Conservation (phyloP, 139 green algal species). For the Auxenochlorella pyrenoidosa region DNA sequence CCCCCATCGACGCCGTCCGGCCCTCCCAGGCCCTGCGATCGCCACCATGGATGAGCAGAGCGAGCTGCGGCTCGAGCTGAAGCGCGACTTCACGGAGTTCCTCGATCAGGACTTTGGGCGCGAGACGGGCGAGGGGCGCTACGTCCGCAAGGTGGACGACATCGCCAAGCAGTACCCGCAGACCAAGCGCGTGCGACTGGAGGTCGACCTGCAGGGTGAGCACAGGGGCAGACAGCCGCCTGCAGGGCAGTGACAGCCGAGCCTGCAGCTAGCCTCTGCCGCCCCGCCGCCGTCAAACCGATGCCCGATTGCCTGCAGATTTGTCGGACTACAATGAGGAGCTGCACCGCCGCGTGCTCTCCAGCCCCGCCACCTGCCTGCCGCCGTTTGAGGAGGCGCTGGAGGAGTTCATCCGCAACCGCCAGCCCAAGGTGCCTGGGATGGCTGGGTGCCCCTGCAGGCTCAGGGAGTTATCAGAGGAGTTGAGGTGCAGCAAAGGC, state of each 20-base stretch:
- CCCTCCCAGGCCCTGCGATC: background rate
- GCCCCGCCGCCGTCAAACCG: no score
- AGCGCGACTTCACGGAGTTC: conserved; percentile 84
- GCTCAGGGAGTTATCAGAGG: background rate
- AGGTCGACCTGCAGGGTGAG: conserved; percentile 58
- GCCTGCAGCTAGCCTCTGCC: background rate
- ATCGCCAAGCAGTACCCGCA: conserved; percentile 52
- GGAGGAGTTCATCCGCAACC: conserved; percentile 68
- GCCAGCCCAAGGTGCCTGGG: conserved; percentile 44
- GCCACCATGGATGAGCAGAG: conserved; percentile 47
- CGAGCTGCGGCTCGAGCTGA: conserved; percentile 68
- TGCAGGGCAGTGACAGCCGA: background rate
- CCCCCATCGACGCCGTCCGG: background rate
- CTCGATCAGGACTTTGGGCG: conserved; percentile 72
- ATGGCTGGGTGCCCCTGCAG: background rate
- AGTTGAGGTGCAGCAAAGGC: no score
- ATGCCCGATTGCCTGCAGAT: conserved; percentile 50
- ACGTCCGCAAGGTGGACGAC: conserved; percentile 62
- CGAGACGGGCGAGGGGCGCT: conserved; percentile 60
- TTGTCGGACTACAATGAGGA: conserved; percentile 80
- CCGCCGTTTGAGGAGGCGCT: conserved; percentile 91
- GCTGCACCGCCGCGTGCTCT: conserved; percentile 77
- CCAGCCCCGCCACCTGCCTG: conserved; percentile 80
- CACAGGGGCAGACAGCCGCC: background rate
- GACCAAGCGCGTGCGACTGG: conserved; percentile 46